Conservation (phyloP, 192 early-diverging fungal genomes). For the Spizellomyces sp. region DNA sequence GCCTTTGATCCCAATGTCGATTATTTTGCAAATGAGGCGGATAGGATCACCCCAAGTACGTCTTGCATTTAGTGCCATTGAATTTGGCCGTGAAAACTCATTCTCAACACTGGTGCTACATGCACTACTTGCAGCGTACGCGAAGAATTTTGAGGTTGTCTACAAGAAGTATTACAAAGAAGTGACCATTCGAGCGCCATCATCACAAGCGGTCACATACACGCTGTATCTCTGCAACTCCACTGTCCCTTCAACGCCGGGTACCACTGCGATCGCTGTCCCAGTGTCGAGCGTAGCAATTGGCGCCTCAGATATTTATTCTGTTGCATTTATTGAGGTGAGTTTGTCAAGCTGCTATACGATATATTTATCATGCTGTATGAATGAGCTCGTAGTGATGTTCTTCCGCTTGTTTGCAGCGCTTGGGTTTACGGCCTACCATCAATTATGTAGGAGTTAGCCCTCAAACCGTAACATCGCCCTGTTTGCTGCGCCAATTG, state of each 20-base stretch:
- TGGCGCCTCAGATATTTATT: conserved; percentile 2
- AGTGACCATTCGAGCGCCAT: conserved; percentile 14
- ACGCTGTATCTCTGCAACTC: conserved; percentile 27
- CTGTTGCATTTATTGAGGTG: conserved; percentile 23
- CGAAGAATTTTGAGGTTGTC: conserved; percentile 25
- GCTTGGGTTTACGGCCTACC: neutral
- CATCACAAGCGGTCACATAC: neutral
- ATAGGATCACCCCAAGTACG: too few species aligned
- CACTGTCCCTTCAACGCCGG: neutral
- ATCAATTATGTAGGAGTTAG: neutral
- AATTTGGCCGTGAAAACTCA: too few species aligned
- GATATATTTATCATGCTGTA: neutral
- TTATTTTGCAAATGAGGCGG: too few species aligned
- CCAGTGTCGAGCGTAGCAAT: conserved; percentile 14
- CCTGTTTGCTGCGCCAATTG: conserved; percentile 7
- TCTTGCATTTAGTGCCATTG: too few species aligned
- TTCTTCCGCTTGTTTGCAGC: neutral
- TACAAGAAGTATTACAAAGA: conserved; percentile 22
- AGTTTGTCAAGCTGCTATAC: neutral
- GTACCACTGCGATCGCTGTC: conserved; percentile 2
- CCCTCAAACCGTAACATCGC: conserved; percentile 5
- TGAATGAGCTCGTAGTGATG: neutral
- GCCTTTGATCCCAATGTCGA: too few species aligned
- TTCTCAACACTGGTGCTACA: too few species aligned
- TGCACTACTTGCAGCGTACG: conserved; percentile 5